Base-by-base conservation (phyloP, 2,329 filamentous ascomycete species). In the Sporothrix dimorphospora region DNA sequence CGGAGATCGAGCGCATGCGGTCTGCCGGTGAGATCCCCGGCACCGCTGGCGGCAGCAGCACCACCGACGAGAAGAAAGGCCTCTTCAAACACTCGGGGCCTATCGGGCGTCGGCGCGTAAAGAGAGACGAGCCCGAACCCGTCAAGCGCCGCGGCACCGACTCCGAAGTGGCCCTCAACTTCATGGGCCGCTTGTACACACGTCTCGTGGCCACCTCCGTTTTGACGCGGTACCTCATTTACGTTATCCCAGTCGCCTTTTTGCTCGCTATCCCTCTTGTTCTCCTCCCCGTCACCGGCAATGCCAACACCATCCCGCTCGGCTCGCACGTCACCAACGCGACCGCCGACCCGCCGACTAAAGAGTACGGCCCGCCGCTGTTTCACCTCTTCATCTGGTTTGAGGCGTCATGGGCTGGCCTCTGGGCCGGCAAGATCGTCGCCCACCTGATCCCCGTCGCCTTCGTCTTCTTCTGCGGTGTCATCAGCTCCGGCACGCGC, bases 401-500 rank as follows among this genome's bases (percentile, higher is more conserved):
- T 75, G 88, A 92, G 77, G 84, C 91, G 69, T 84, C 90, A 47
- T 93, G 91, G 91, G 80, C 90, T 51, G 85, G 86, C 9, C 84
- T 92, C 12, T 93, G 91, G 91, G 82, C 85, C 21, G 89, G 87
- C 75, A 93, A 92, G 81, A 80, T 91, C 57, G 83, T 89, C 12
- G 88, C 90, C 16, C 88, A 88, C 79, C 78, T 87, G 19, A 78
- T 91, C 2, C 90, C 91, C 0, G 80, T 82, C 51, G 75, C 88
- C 69, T 92, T 92, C 80, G 90, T 92, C 85, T 90, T 91, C 77
- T 86, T 91, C 76, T 88, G 86, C 74, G 91, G 91, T 72, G 88
- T 92, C 40, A 86, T 92, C 78, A 91, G 89, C 79, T 87, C 88
- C 16, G 90, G 90, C 65, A 91, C 90, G 4, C 85, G 90, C 73